Base-by-base conservation (phyloP, 305 asterid species). In the Nicotiana rustica region DNA sequence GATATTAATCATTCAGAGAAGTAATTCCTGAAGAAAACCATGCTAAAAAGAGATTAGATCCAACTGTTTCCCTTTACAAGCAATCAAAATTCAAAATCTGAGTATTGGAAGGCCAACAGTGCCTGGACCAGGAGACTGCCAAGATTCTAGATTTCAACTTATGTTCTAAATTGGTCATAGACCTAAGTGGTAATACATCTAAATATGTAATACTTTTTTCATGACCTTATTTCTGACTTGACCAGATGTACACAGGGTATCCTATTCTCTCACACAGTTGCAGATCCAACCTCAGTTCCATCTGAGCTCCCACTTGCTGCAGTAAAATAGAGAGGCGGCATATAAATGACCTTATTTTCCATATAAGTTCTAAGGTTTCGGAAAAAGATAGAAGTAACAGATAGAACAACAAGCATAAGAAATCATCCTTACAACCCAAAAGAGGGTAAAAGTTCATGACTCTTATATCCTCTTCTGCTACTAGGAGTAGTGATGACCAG, bases 151-250 rank as follows among this genome's bases (percentile, higher is more conserved):
- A 19, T 21, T 62, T 62, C 36, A 10, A 62, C 68, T 3, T 19
- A 21, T 21, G 64, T 3, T 10, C 25, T 62, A 62, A 10, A 62
- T 10, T 62, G 7, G 33, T 8, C 18, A 17, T 57, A 57, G 62
- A 57, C 68, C 68, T 62, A 62, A 62, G 36, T 62, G 35, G 68
- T 62, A 62, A 21, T 21, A 62, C 35, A 62, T 62, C 36, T 21
- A 19, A 31, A 10, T 62, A 62, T 31, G 6, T 21, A 21, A 6
- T 21, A 62, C 14, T 9, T 19, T 21, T 21, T 9, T 62, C 6
- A 19, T 62, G 15, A 14, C 15, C 67, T 62, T 62, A 62, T 62
- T 62, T 62, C 35, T 62, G 21, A 21, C 35, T 61, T 56, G 61
- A 56, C 61, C 61, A 56, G 57, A 12, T 41, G 47, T 41, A 41